Conservation (phyloP, 495 filamentous ascomycete species). For the Evansstolkia leycettana region DNA sequence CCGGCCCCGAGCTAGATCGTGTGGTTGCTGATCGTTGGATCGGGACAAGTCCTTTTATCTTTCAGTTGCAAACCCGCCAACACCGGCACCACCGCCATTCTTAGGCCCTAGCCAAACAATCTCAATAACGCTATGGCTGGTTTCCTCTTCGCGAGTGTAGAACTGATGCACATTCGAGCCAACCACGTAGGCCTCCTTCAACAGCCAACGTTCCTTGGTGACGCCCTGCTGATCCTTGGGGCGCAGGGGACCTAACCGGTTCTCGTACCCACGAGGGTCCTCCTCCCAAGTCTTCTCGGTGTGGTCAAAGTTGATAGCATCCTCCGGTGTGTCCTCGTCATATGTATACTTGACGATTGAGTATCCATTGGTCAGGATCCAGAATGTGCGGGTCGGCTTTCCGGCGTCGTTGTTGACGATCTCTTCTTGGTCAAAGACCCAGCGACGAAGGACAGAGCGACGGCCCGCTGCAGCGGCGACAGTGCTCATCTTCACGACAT, state of each 20-base stretch:
- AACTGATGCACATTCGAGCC: conserved; percentile 37
- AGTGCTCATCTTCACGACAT: conserved; percentile 46
- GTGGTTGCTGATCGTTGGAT: background rate
- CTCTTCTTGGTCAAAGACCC: conserved; percentile 44
- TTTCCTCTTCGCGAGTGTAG: conserved; percentile 34
- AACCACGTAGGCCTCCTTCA: conserved; percentile 29
- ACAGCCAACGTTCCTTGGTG: conserved; percentile 33
- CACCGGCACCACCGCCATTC: conserved; percentile 29
- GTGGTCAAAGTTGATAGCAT: conserved; percentile 39
- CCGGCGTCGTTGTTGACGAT: conserved; percentile 26
- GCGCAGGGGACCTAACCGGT: conserved; percentile 41
- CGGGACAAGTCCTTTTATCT: background rate
- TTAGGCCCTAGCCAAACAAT: conserved; percentile 38
- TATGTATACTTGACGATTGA: conserved; percentile 44
- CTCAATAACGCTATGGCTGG: conserved; percentile 35
- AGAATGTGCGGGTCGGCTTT: conserved; percentile 31
- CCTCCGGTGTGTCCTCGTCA: conserved; percentile 26
- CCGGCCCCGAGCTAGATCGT: conserved; percentile 6
- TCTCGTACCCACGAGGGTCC: conserved; percentile 35
- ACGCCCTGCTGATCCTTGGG: conserved; percentile 28
- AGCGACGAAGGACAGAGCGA: conserved; percentile 49
- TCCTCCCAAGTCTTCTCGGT: conserved; percentile 53
- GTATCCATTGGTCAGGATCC: conserved; percentile 51
- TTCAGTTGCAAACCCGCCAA: conserved; percentile 17
- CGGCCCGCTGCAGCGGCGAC: conserved; percentile 44